Evolutionary conservation across 2,329 filamentous ascomycete species (phyloP).

Genomic region (Beauveria sp.): DNA sequence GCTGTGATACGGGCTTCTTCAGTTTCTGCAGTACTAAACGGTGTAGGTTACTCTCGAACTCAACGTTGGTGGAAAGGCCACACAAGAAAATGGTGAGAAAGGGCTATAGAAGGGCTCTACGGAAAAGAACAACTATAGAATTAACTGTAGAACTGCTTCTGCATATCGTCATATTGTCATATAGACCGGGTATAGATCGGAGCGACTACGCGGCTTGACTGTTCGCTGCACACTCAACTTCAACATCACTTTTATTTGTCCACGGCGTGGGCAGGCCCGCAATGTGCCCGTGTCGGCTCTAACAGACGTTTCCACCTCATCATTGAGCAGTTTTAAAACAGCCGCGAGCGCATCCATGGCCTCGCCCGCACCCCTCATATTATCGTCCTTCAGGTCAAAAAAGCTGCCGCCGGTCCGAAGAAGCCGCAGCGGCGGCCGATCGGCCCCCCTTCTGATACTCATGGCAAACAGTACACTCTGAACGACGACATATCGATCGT

Average conservation of each 20-base stretch:
- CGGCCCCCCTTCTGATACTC: conserved; percentile 22
- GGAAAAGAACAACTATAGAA: neutral
- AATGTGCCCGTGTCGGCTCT: conserved; percentile 42
- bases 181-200: neutral
- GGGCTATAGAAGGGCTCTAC: neutral
- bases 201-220: neutral
- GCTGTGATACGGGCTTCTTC: neutral
- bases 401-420: conserved; percentile 40
- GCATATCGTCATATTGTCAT: neutral
- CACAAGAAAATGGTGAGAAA: neutral
- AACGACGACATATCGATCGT: conserved; percentile 51
- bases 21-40: neutral
- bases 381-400: conserved; percentile 39
- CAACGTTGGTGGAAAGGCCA: conserved; percentile 1
- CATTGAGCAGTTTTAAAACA: conserved; percentile 42
- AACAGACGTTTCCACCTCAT: conserved; percentile 31
- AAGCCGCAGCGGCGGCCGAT: conserved; percentile 38
- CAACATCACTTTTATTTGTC: neutral
- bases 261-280: conserved; percentile 22
- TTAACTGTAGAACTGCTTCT: neutral
- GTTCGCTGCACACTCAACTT: neutral
- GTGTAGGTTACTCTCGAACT: conserved; percentile 6
- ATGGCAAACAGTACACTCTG: conserved; percentile 43
- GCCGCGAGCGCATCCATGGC: conserved; percentile 50
- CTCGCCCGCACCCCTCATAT: conserved; percentile 50